These are phyloP conservation scores for Aureobasidium sp. DNA, from an alignment of 2,329 filamentous ascomycete genomes.

Conservation along the genomic window DNA sequence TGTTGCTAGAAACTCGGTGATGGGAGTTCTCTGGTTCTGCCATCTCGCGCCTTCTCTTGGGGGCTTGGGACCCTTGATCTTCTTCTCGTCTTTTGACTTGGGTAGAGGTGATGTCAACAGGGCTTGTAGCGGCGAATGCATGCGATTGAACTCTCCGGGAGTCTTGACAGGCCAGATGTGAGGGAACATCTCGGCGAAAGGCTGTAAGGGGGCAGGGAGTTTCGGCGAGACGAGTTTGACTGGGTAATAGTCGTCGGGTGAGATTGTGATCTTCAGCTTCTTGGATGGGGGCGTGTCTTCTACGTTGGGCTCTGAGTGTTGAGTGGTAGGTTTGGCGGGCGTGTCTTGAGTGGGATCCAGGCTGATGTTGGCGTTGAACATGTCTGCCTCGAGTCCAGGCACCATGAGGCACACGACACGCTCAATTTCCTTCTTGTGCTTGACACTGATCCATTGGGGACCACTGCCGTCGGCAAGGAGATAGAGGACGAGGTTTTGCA, in stretches of 20 bases:
- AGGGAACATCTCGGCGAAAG: conserved; percentile 73
- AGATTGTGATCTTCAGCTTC: conserved; percentile 25
- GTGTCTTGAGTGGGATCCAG: conserved; percentile 13
- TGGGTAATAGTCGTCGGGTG: conserved; percentile 44
- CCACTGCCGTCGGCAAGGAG: conserved; percentile 52
- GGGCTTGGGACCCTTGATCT: conserved; percentile 50
- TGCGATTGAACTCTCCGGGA: conserved; percentile 70
- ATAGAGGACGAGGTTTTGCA: conserved; percentile 53
- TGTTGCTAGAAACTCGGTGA: conserved; percentile 69
- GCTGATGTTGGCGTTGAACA: conserved; percentile 62
- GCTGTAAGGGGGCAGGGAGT: conserved; percentile 40
- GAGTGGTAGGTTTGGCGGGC: neutral
- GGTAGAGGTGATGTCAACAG: conserved; percentile 70
- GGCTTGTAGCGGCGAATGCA: conserved; percentile 80
- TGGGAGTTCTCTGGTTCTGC: conserved; percentile 68
- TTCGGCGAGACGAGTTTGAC: conserved; percentile 33
- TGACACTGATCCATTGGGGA: conserved; percentile 56
- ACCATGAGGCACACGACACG: conserved; percentile 89
- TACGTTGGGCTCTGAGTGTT: neutral
- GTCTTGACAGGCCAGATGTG: conserved; percentile 85
- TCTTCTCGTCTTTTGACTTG: conserved; percentile 60
- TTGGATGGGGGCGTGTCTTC: neutral
- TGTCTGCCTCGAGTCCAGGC: conserved; percentile 79
- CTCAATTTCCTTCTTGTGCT: conserved; percentile 46
- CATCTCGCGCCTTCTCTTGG: conserved; percentile 57